A percentile compares a stretch with the other conserved stretches of the same genome.
These are phyloP conservation scores for Bacidia gigantensis DNA, from an alignment of 495 filamentous ascomycete species.

Conservation along the genomic window DNA sequence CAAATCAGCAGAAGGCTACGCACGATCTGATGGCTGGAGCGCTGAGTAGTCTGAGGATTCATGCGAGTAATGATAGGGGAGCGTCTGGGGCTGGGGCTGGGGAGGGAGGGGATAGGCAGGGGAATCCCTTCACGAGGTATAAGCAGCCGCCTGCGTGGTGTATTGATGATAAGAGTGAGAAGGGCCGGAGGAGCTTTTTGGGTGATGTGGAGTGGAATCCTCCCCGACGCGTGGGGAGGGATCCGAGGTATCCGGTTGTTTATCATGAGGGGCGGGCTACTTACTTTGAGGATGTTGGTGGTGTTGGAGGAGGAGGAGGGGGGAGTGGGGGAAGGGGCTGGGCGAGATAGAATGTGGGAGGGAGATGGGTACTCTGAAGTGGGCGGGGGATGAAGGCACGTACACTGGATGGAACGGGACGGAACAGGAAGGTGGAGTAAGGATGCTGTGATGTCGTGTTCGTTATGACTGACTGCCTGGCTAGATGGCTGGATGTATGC, in stretches of 20 bases:
- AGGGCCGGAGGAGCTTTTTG: background rate
- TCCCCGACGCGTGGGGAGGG: background rate
- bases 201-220: conserved; percentile 2
- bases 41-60: background rate
- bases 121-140: background rate
- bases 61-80: background rate
- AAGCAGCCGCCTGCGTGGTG: conserved; percentile 2
- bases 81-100: background rate
- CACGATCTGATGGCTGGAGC: background rate
- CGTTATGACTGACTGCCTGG: too few species aligned
- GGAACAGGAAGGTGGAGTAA: background rate
- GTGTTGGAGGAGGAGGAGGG: background rate
- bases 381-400: too few species aligned
- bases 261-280: conserved; percentile 1
- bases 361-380: too few species aligned
- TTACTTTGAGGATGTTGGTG: conserved; percentile 1
- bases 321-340: background rate
- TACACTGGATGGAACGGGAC: too few species aligned
- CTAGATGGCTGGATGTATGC: background rate
- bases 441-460: too few species aligned
- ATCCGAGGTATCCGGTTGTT: background rate
- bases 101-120: background rate
- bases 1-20: background rate
- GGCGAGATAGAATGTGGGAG: background rate
- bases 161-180: background rate